A percentile compares a stretch with the other conserved stretches of the same genome.
phyloP scores from a whole-genome alignment of 2,329 filamentous ascomycete species.

The Cordyceps militaris region DNA sequence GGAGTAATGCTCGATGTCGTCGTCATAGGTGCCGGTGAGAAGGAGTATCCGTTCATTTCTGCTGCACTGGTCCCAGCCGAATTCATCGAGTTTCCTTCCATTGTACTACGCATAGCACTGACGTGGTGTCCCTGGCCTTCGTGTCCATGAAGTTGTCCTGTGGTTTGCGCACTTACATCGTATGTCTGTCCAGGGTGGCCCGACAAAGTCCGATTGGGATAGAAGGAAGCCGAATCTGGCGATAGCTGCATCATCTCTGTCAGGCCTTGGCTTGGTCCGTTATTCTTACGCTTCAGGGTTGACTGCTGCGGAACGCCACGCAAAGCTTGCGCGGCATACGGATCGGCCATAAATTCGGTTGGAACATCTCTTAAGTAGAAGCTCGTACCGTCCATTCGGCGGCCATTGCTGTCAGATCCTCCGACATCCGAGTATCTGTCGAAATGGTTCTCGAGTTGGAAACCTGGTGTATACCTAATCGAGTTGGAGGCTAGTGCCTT shows the following conservation, averaged over 20 bases:
- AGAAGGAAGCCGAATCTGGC: conserved; percentile 21
- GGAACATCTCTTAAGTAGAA: conserved; percentile 62
- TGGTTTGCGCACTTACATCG: not conserved
- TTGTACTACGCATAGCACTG: conserved; percentile 5
- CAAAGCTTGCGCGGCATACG: conserved; percentile 42
- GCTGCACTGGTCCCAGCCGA: not conserved
- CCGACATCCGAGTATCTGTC: conserved; percentile 63
- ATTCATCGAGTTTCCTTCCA: conserved; percentile 3
- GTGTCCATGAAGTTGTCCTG: not conserved
- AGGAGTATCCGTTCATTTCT: conserved; percentile 29
- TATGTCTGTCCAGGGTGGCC: not conserved
- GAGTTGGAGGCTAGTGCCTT: conserved; percentile 58
- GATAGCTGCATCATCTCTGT: conserved; percentile 31
- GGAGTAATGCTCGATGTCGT: conserved; percentile 23
- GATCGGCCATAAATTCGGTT: conserved; percentile 53
- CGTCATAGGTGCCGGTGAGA: conserved; percentile 19
- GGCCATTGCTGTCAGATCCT: conserved; percentile 51
- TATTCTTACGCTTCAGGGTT: conserved; percentile 44
- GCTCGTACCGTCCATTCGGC: conserved; percentile 65
- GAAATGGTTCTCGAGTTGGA: conserved; percentile 83
- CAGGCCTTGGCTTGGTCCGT: conserved; percentile 31
- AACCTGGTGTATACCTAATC: conserved; percentile 69
- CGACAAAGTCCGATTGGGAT: conserved; percentile 2
- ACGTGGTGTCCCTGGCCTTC: not conserved
- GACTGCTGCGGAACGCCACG: conserved; percentile 36